Evolutionary conservation across 2,329 filamentous ascomycete species (phyloP).

Genomic region (Aureobasidium sp.): DNA sequence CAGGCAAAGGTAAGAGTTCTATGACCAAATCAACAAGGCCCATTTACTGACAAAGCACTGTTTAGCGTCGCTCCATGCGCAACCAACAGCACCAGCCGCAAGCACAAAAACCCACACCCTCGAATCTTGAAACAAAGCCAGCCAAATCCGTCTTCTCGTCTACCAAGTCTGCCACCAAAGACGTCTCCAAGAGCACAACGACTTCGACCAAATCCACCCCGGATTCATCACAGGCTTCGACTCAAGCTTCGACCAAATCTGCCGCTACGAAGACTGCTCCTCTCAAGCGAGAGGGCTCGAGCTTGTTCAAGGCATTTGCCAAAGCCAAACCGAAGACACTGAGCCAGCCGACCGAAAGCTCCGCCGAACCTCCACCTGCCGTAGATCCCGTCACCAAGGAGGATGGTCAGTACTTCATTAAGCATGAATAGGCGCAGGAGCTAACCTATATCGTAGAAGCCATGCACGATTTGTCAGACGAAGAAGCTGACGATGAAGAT

Average conservation of each 20-base stretch:
- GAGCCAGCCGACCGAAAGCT: constrained; percentile 33
- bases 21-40: neutral
- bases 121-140: constrained; percentile 19
- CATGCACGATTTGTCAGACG: constrained; percentile 35
- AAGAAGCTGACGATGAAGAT: constrained; percentile 49
- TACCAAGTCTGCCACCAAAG: constrained; percentile 18
- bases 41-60: neutral
- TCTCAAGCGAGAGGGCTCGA: constrained; percentile 53
- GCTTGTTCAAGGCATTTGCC: constrained; percentile 73
- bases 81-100: constrained; percentile 33
- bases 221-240: constrained; percentile 20
- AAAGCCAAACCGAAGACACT: constrained; percentile 50
- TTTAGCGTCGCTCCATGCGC: constrained; percentile 38
- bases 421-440: neutral
- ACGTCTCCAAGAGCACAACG: constrained; percentile 31
- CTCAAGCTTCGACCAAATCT: constrained; percentile 27
- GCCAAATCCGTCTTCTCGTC: constrained; percentile 17
- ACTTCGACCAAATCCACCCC: constrained; percentile 29
- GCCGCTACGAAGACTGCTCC: constrained; percentile 34
- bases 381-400: constrained; percentile 22
- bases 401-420: neutral
- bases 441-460: constrained; percentile 20
- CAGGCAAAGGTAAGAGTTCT: constrained; percentile 45
- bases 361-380: constrained; percentile 31
- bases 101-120: constrained; percentile 16